Evolutionary conservation across 768 basidiomycete genomes (phyloP).

Genomic region (Leccinum sublutescens): DNA sequence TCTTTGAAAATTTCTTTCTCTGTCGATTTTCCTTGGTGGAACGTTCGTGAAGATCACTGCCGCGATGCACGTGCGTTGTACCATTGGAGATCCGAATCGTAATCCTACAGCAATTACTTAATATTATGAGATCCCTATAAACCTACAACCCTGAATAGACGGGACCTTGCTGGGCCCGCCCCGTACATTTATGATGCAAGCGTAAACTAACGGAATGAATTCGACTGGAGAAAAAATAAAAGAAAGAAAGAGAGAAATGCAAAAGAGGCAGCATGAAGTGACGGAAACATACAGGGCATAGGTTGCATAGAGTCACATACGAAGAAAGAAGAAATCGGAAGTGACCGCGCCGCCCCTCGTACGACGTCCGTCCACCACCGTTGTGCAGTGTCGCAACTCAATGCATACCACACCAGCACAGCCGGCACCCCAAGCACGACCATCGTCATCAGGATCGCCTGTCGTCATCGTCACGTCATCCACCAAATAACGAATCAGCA

Average conservation of each 20-base stretch:
- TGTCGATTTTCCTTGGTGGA: not conserved
- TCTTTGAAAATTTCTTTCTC: not conserved
- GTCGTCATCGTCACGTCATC: not conserved
- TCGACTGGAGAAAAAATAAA: not conserved
- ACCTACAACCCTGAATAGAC: no score
- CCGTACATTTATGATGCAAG: not conserved
- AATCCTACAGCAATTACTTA: not conserved
- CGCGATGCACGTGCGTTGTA: not conserved
- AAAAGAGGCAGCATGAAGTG: slow-evolving; percentile 1
- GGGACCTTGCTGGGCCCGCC: not conserved
- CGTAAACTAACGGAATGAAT: not conserved
- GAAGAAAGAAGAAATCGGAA: not conserved
- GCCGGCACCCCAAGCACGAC: slow-evolving; percentile 18
- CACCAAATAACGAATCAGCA: not conserved
- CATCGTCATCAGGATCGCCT: slow-evolving; percentile 23
- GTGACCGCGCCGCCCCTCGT: not conserved
- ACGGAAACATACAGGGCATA: slow-evolving; percentile 2
- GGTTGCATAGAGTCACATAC: not conserved
- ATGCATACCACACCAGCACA: slow-evolving; percentile 21
- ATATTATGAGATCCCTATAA: not conserved
- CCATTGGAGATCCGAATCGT: not conserved
- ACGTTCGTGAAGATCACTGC: not conserved
- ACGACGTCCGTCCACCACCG: slow-evolving; percentile 15
- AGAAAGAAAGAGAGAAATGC: not conserved
- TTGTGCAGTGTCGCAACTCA: not conserved